These are phyloP conservation scores for Akanthomyces uredinophilus DNA, from an alignment of 2,329 filamentous ascomycete species.

Conservation along the genomic window DNA sequence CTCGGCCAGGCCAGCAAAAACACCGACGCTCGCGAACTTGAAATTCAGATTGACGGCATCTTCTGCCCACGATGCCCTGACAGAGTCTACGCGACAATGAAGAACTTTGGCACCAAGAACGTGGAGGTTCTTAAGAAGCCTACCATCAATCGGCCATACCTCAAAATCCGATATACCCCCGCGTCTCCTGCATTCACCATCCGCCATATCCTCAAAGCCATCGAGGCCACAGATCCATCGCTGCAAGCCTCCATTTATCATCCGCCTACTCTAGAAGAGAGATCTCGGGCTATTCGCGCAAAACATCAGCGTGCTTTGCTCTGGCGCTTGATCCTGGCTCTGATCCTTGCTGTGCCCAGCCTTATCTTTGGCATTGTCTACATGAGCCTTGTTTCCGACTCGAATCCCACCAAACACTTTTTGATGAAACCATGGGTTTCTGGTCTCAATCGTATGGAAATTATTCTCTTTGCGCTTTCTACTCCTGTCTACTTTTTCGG, in stretches of 20 bases:
- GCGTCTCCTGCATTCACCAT: constrained; percentile 65
- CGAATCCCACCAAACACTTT: constrained; percentile 54
- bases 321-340: constrained; percentile 63
- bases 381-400: constrained; percentile 70
- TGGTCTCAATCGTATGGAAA: constrained; percentile 71
- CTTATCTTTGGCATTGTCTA: constrained; percentile 86
- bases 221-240: constrained; percentile 59
- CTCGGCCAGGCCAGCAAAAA: constrained; percentile 37
- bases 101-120: constrained; percentile 42
- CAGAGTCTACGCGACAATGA: constrained; percentile 50
- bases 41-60: constrained; percentile 65
- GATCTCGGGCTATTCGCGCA: constrained; percentile 65
- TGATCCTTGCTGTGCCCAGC: constrained; percentile 69
- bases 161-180: constrained; percentile 68
- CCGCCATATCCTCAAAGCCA: constrained; percentile 63
- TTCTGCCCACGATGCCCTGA: constrained; percentile 68
- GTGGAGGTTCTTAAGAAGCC: constrained; percentile 51
- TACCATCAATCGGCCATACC: constrained; percentile 57
- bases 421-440: constrained; percentile 66
- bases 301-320: constrained; percentile 66
- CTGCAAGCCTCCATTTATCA: constrained; percentile 70
- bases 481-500: constrained; percentile 85
- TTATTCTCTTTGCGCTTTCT: constrained; percentile 73
- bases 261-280: constrained; percentile 77
- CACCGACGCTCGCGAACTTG: constrained; percentile 48